Conservation (phyloP, 768 basidiomycete species). For the Kwoniella sp. region DNA sequence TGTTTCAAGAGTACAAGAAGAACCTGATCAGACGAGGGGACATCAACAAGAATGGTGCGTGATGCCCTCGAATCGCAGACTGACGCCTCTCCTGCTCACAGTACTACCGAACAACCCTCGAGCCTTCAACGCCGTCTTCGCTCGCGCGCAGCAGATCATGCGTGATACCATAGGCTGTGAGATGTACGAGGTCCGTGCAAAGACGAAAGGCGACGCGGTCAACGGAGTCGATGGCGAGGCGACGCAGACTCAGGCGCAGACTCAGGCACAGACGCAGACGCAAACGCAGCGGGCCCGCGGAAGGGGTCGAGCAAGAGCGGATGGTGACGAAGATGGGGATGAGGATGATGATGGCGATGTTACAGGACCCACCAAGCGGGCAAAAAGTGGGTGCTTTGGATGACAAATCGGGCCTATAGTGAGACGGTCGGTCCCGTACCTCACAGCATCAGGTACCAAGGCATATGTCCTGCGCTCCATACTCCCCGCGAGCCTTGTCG, state of each 20-base stretch:
- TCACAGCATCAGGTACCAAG: conserved; percentile 63
- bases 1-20: conserved; percentile 73
- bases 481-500: conserved; percentile 61
- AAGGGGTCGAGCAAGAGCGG: conserved; percentile 20
- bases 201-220: conserved; percentile 13
- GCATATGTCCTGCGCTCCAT: conserved; percentile 77
- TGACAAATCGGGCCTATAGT: too few relatives aligned
- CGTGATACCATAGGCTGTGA: conserved; percentile 73
- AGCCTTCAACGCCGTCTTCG: conserved; percentile 64
- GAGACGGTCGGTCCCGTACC: too few relatives aligned
- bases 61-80: not conserved
- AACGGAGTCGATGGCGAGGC: too few relatives aligned
- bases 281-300: conserved; percentile 23
- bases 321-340: conserved; percentile 57
- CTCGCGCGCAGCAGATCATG: conserved; percentile 63
- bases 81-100: conserved; percentile 20
- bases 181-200: conserved; percentile 64
- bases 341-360: conserved; percentile 47
- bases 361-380: conserved; percentile 48
- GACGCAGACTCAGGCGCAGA: conserved; percentile 5
- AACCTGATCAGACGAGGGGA: conserved; percentile 70
- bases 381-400: conserved; percentile 39
- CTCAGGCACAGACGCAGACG: conserved; percentile 12
- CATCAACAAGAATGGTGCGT: conserved; percentile 72
- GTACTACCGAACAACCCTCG: conserved; percentile 57